Base-by-base conservation (phyloP, 495 filamentous ascomycete genomes). In the Diplogelasinospora grovesii region DNA sequence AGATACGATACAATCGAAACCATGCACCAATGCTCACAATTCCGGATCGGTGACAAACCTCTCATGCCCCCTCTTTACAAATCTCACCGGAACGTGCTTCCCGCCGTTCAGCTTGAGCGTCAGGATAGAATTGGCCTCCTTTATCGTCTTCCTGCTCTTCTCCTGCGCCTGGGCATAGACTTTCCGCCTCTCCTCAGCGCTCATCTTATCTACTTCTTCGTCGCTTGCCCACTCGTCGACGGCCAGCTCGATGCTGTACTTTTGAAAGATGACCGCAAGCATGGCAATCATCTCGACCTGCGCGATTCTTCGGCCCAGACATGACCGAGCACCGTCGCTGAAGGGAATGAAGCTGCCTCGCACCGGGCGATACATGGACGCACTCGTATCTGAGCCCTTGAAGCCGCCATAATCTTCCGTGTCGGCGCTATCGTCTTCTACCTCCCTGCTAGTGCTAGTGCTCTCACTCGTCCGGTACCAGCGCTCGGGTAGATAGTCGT, bases 241-340 rank as follows among this genome's bases (percentile, higher is more conserved):
- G 1, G 71, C 79, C 33, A 88, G 68, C 61, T 85, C 78, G 8
- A 87, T 65, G 44, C 70, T 78, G 56, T 79, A 82, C 22, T 70
- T 60, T 38, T 73, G 66, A 41, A 87, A 82, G 6, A 89, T 60
- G 8, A 77, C 70, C 1, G 81, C 73, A 38, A 92, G 66, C 41
- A 77, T 82, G 0, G 81, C 82, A 22, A 77, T 65, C 29, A 84
- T 65, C 55, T 92, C 83, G 46, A 88, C 86, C 61, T 88, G 82
- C 10, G 85, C 84, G 48, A 90, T 85, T 49, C 75, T 74, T 39
- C 74, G 71, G 43, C 72, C 85, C 47, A 78, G 70, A 63, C 82
- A 92, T 46, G 80, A 77, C 42, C 77, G 71, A 22, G 72, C 64
- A 2, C 86, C 85, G 19, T 86, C 83, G 33, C 76, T 79, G 59